These are phyloP conservation scores for Leptographium flavum DNA, from an alignment of 2,329 filamentous ascomycete species.

Conservation along the genomic window DNA sequence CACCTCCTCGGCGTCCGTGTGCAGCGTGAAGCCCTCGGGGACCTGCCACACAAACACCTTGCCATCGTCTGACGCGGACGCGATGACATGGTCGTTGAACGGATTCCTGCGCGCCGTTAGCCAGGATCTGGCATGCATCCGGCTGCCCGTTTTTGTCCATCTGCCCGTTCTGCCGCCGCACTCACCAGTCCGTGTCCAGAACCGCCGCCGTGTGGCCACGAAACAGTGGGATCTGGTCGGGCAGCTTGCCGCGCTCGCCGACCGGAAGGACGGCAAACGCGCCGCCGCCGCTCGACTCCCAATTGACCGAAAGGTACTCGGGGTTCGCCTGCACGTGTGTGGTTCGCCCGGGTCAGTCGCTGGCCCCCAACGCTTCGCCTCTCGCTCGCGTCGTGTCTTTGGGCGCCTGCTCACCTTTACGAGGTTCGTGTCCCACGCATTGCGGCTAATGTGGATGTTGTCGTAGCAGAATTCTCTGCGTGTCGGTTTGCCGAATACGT, in stretches of 20 bases:
- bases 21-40: constrained; percentile 70
- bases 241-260: constrained; percentile 76
- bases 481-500: constrained; percentile 93
- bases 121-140: too few species aligned
- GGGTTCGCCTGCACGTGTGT: constrained; percentile 62
- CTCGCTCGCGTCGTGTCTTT: too few species aligned
- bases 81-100: constrained; percentile 86
- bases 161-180: constrained; percentile 10
- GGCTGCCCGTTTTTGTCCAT: too few species aligned
- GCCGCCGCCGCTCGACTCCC: constrained; percentile 90
- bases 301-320: constrained; percentile 93
- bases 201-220: constrained; percentile 92
- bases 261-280: constrained; percentile 93
- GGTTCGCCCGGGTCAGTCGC: constrained; percentile 5
- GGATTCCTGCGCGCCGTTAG: constrained; percentile 70
- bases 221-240: constrained; percentile 88
- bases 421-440: constrained; percentile 98
- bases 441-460: constrained; percentile 90
- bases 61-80: constrained; percentile 89
- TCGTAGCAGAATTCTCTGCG: constrained; percentile 98
- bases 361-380: not conserved
- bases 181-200: constrained; percentile 87
- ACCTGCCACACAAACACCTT: constrained; percentile 97
- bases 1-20: constrained; percentile 74
- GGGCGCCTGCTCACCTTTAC: constrained; percentile 94